These are phyloP conservation scores for Diutina rugosa DNA, from an alignment of 1,139 yeast species.

Conservation along the genomic window DNA sequence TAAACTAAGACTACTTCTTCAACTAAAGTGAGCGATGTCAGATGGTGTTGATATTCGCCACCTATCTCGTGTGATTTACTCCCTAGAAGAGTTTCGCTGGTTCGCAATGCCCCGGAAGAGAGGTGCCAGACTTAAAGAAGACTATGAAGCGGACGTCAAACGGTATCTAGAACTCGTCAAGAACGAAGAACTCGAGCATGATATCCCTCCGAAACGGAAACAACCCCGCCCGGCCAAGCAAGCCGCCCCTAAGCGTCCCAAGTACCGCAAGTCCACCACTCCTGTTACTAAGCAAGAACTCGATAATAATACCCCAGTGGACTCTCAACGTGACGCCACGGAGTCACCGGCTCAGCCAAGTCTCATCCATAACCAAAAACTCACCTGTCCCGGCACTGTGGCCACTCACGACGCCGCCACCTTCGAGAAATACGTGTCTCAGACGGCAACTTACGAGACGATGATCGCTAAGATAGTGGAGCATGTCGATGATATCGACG, in stretches of 20 bases:
- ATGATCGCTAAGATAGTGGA: neutral
- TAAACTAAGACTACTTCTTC: no score
- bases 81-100: no score
- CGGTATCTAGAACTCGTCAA: neutral
- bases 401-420: neutral
- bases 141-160: neutral
- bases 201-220: constrained; percentile 1
- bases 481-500: neutral
- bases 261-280: neutral
- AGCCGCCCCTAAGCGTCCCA: neutral
- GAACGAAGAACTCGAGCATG: neutral
- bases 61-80: neutral
- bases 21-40: no score
- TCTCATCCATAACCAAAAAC: neutral
- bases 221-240: neutral
- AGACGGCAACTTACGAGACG: neutral
- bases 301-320: no score
- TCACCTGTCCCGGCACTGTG: neutral
- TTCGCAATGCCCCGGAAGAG: neutral
- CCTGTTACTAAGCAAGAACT: no score
- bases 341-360: neutral
- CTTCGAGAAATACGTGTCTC: neutral
- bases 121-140: neutral
- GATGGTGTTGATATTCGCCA: no score
- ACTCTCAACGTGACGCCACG: no score